A percentile compares a stretch with the other conserved stretches of the same genome.
These are phyloP conservation scores for Neurospora sp. DNA, from an alignment of 495 filamentous ascomycete genomes.

Conservation along the genomic window DNA sequence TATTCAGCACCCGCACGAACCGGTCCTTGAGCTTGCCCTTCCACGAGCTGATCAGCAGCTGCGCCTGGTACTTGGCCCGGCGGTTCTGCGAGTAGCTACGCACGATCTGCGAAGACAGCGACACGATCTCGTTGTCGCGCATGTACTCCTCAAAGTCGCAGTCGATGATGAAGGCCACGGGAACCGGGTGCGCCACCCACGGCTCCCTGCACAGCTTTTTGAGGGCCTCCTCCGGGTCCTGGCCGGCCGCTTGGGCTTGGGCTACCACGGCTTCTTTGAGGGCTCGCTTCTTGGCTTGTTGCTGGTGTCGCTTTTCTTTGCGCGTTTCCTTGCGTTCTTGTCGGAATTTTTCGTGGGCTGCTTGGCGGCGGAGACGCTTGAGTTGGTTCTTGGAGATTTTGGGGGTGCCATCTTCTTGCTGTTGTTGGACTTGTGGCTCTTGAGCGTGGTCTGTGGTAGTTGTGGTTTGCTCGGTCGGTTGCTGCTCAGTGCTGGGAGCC, in stretches of 20 bases:
- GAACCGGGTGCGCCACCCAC: constrained; percentile 39
- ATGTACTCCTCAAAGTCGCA: constrained; percentile 90
- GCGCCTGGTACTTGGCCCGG: constrained; percentile 49
- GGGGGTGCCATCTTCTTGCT: constrained; percentile 8
- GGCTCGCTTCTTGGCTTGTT: constrained; percentile 46
- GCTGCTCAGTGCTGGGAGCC: background rate
- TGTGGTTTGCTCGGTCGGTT: background rate
- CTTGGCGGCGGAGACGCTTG: constrained; percentile 57
- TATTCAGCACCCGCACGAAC: constrained; percentile 62
- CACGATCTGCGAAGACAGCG: constrained; percentile 71
- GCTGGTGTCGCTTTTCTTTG: constrained; percentile 58
- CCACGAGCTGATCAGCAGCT: constrained; percentile 68
- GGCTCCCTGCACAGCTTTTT: constrained; percentile 14
- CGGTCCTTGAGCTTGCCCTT: constrained; percentile 63
- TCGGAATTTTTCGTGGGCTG: constrained; percentile 58
- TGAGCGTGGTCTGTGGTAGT: background rate
- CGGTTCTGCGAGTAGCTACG: constrained; percentile 82
- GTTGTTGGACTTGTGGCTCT: background rate
- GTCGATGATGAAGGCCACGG: constrained; percentile 74
- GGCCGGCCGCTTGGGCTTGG: constrained; percentile 31
- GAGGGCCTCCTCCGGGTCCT: constrained; percentile 17
- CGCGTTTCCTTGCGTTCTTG: constrained; percentile 60
- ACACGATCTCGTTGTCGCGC: constrained; percentile 70
- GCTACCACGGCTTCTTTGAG: constrained; percentile 30
- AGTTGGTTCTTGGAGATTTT: constrained; percentile 68